Conservation (phyloP, 164 flowering plant genomes). For the Stephania cephalantha region DNA sequence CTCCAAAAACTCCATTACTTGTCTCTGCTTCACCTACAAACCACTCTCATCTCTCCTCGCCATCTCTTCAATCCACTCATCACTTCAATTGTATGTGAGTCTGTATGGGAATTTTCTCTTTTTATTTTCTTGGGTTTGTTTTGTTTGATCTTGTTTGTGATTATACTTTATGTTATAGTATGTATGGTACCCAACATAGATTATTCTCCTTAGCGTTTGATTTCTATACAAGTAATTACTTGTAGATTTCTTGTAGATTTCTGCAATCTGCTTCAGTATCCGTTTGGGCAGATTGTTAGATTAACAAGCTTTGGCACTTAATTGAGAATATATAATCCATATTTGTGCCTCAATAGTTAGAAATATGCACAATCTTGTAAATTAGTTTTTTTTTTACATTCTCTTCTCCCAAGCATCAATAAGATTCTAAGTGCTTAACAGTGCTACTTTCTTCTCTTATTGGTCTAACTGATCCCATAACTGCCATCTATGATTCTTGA, state of each 20-base stretch:
- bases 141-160: no score
- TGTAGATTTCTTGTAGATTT: no score
- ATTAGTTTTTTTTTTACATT: background rate
- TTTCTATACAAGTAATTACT: no score
- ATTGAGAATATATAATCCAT: background rate
- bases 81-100: no score
- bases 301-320: background rate
- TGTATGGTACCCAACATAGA: no score
- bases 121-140: no score
- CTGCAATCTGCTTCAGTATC: no score
- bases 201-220: no score
- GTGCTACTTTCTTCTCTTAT: background rate
- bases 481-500: background rate
- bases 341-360: background rate
- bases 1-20: constrained; percentile 39
- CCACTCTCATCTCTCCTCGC: constrained; percentile 22
- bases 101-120: no score
- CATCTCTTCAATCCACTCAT: constrained; percentile 12
- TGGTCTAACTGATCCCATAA: background rate
- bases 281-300: no score
- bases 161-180: no score
- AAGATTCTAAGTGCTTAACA: background rate
- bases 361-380: background rate
- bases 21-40: constrained; percentile 20
- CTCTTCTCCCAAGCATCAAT: background rate